Evolutionary conservation across 2,329 filamentous ascomycete species (phyloP).

Genomic region (Phialemoniopsis sp.): DNA sequence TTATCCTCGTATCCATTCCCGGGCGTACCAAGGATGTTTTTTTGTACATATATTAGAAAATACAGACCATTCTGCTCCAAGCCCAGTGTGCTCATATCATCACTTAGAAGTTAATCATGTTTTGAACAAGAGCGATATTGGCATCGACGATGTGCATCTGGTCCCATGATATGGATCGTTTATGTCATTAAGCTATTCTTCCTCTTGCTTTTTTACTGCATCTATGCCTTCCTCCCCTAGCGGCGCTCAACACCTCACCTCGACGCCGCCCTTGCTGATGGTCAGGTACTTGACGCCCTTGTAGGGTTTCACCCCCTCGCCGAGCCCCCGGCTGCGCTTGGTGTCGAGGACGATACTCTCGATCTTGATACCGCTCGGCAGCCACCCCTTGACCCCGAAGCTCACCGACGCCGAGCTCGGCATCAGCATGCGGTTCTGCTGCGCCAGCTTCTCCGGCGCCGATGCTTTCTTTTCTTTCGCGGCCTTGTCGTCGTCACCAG

Average conservation of each 20-base stretch:
- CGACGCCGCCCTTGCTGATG: slow-evolving; percentile 60
- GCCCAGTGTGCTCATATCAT: too few species aligned
- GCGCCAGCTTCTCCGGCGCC: slow-evolving; percentile 23
- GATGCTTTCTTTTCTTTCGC: slow-evolving; percentile 32
- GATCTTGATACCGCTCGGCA: slow-evolving; percentile 63
- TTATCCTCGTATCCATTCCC: too few species aligned
- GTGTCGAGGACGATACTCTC: slow-evolving; percentile 65
- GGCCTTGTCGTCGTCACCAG: slow-evolving; percentile 42
- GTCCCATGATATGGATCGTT: too few species aligned
- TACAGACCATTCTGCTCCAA: too few species aligned
- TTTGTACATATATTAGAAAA: too few species aligned
- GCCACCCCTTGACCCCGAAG: slow-evolving; percentile 65
- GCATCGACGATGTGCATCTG: too few species aligned
- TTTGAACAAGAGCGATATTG: too few species aligned
- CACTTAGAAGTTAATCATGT: too few species aligned
- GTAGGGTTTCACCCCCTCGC: slow-evolving; percentile 87
- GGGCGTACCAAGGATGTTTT: too few species aligned
- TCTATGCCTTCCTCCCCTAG: not conserved
- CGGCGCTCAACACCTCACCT: slow-evolving; percentile 50
- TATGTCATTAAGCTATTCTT: too few species aligned
- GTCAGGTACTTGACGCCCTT: slow-evolving; percentile 98
- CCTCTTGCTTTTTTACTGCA: not conserved
- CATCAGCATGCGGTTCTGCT: slow-evolving; percentile 74
- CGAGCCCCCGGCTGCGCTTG: slow-evolving; percentile 80
- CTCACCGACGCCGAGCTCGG: slow-evolving; percentile 73